Evolutionary conservation across 2,329 filamentous ascomycete species (phyloP), one percentile per base, ranked within the genome.

Genomic region (Pseudogymnoascus sp.): DNA sequence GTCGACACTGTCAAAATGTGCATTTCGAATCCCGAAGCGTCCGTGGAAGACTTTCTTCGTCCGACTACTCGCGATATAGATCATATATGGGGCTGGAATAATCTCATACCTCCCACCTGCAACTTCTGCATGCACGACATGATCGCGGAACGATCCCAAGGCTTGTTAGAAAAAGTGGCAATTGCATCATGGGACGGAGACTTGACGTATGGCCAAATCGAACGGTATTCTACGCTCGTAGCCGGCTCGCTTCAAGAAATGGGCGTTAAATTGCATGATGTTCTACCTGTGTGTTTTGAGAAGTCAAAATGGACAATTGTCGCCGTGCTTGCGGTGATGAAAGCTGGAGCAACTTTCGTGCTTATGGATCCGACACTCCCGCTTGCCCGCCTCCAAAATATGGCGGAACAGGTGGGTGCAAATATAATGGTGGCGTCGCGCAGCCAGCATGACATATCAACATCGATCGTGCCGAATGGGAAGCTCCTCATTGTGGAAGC

Each of bases 11-110:
- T 82, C 61, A 68, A 70, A 56, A 61, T 72, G 14, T 76, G 73
- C 63, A 64, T 77, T 21, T 66, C 70, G 9, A 71, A 69, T 36
- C 71, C 70, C 1, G 63, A 68, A 0, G 62, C 65, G 4, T 64
- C 74, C 3, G 68, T 80, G 14, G 66, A 74, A 63, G 65, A 72
- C 14, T 71, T 68, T 43, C 66, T 78, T 38, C 67, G 68, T 1
- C 75, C 75, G 8, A 70, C 68, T 64, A 5, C 67, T 72, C 71
- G 70, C n/a, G 79, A 82, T 63, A 67, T 80, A 3, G 68, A 75
- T 14, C 71, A 77, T 21, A 75, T 82, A 46, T 82, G 80, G 80
- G 69, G 69, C 3, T 80, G 79, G 77, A 82, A 81, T 53, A 70
- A 77, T 28, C 64, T 72, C 2, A 65, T 82, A 1, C 79, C 79